Conservation (phyloP, 148 eudicot genomes). For the Cornus florida region DNA sequence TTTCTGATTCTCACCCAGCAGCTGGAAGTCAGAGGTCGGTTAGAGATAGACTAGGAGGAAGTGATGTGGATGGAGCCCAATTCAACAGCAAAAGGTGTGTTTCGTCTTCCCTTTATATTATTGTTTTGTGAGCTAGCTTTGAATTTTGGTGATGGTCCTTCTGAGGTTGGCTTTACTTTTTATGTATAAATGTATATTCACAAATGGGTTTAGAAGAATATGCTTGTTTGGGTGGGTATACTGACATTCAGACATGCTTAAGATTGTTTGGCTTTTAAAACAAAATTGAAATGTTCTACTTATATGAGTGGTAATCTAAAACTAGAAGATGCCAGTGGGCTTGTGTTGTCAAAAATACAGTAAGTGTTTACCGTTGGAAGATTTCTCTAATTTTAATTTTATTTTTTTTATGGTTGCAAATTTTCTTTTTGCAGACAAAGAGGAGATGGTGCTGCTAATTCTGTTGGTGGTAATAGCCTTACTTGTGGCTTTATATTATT, state of each 20-base stretch:
- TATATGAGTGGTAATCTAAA: neutral
- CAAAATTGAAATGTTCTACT: neutral
- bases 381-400: neutral
- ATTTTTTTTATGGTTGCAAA: neutral
- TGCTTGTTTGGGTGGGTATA: neutral
- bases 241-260: neutral
- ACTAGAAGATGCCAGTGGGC: neutral
- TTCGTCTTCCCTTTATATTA: slow-evolving; percentile 1
- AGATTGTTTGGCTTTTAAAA: neutral
- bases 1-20: slow-evolving; percentile 26
- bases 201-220: neutral
- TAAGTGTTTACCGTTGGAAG: neutral
- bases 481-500: neutral
- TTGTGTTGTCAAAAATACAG: neutral
- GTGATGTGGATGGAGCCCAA: slow-evolving; percentile 32
- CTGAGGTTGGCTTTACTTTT: neutral
- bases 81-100: slow-evolving; percentile 49
- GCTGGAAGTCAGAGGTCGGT: slow-evolving; percentile 65
- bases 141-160: neutral
- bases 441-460: slow-evolving; percentile 34
- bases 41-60: slow-evolving; percentile 69
- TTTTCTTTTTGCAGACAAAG: slow-evolving; percentile 53
- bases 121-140: neutral
- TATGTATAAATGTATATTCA: neutral
- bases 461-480: slow-evolving; percentile 50